These are phyloP conservation scores for Colletotrichum costaricense DNA, from an alignment of 2,329 filamentous ascomycete genomes.

Conservation along the genomic window DNA sequence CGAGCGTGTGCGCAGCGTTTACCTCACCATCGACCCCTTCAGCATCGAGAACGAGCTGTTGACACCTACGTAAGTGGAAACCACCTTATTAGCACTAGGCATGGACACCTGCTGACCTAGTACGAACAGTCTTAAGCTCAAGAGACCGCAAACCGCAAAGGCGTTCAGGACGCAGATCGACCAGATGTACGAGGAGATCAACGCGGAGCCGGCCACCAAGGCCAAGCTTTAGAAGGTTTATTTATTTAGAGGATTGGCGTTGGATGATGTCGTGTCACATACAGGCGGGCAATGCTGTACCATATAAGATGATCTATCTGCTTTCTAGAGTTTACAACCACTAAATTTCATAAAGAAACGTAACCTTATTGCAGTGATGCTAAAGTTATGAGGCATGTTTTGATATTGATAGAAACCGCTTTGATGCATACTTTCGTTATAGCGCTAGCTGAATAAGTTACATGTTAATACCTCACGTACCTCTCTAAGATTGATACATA, in stretches of 20 bases:
- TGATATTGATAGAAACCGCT: not conserved
- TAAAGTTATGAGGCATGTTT: not conserved
- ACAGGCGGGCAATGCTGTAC: conserved; percentile 17
- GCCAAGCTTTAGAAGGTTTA: conserved; percentile 56
- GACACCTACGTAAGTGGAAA: conserved; percentile 81
- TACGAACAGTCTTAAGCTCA: conserved; percentile 66
- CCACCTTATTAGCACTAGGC: not conserved
- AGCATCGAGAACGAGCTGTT: conserved; percentile 91
- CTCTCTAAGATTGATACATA: too few species aligned
- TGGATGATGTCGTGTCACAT: conserved; percentile 19
- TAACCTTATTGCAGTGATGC: not conserved
- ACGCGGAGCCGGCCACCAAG: conserved; percentile 51
- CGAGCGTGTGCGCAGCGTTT: conserved; percentile 81
- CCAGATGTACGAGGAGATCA: conserved; percentile 67
- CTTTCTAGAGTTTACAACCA: conserved; percentile 6
- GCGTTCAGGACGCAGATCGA: conserved; percentile 65
- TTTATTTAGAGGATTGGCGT: conserved; percentile 8
- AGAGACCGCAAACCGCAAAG: conserved; percentile 66
- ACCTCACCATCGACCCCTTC: conserved; percentile 89
- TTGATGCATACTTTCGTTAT: not conserved
- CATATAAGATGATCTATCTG: conserved; percentile 19
- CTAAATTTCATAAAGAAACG: not conserved
- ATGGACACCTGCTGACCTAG: conserved; percentile 35
- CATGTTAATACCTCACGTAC: too few species aligned
- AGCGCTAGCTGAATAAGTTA: not conserved